These are phyloP conservation scores for Cladophialophora psammophila DNA, from an alignment of 2,329 filamentous ascomycete genomes.

Conservation along the genomic window DNA sequence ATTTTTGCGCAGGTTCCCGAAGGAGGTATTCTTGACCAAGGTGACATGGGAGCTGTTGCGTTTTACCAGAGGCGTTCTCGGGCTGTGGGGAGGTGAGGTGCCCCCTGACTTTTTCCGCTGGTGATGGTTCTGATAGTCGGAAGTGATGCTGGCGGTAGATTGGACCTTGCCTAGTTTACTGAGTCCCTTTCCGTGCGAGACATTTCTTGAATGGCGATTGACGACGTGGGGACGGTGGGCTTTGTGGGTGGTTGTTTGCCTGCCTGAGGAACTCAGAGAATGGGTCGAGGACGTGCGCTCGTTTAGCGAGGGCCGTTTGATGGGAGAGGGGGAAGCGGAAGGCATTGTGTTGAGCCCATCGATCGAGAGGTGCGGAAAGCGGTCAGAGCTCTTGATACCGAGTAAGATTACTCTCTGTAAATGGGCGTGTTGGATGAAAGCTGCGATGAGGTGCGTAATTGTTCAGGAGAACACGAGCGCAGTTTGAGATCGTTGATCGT, in stretches of 20 bases:
- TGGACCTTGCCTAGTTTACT: slow-evolving; percentile 52
- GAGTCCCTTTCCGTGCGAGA: slow-evolving; percentile 54
- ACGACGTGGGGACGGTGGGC: slow-evolving; percentile 53
- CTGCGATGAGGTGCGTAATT: slow-evolving; percentile 14
- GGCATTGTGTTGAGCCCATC: slow-evolving; percentile 37
- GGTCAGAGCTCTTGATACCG: background rate
- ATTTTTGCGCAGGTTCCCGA: slow-evolving; percentile 54
- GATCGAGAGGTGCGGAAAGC: slow-evolving; percentile 7
- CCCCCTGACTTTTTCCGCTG: slow-evolving; percentile 55
- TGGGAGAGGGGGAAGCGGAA: slow-evolving; percentile 39
- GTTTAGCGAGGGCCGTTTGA: slow-evolving; percentile 39
- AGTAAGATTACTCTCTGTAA: slow-evolving; percentile 8
- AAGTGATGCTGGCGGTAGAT: slow-evolving; percentile 44
- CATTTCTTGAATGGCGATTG: slow-evolving; percentile 51
- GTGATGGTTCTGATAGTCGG: slow-evolving; percentile 52
- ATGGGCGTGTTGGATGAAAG: background rate
- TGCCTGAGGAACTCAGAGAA: slow-evolving; percentile 40
- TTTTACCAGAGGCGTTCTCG: slow-evolving; percentile 46
- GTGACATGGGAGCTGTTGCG: slow-evolving; percentile 52
- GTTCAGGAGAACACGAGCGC: slow-evolving; percentile 14
- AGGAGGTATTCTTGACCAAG: slow-evolving; percentile 45
- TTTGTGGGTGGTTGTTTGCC: slow-evolving; percentile 43
- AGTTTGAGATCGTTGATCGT: slow-evolving; percentile 15
- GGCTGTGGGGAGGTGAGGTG: slow-evolving; percentile 53
- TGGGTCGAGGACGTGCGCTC: slow-evolving; percentile 38